These are phyloP conservation scores for Rhynchospora pubera DNA, from an alignment of 176 grass and related monocot species.

Conservation along the genomic window DNA sequence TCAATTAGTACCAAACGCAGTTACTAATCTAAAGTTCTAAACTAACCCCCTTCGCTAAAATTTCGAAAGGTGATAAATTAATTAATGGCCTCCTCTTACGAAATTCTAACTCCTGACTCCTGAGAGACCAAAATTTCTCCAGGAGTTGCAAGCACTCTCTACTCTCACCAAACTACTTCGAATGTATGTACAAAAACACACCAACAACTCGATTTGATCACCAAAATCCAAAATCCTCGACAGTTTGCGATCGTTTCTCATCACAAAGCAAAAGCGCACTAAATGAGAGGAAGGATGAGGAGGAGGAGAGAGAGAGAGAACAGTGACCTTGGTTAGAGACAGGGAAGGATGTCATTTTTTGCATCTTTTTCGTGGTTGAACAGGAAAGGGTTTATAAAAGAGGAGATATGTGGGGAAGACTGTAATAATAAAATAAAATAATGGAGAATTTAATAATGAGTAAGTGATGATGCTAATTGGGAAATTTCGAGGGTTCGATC, in stretches of 20 bases:
- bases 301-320: conserved; percentile 16
- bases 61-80: conserved; percentile 15
- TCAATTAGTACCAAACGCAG: neutral
- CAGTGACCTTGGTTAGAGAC: neutral
- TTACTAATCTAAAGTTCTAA: conserved; percentile 14
- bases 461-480: neutral
- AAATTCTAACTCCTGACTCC: conserved; percentile 23
- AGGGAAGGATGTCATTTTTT: conserved; percentile 19
- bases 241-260: neutral
- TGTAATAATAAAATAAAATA: neutral
- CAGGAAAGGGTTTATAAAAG: conserved; percentile 11
- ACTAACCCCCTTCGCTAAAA: conserved; percentile 15
- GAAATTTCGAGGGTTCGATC: neutral
- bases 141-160: conserved; percentile 1
- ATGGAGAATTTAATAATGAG: neutral
- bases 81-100: neutral
- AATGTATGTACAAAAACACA: conserved; percentile 16
- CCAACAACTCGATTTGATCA: neutral
- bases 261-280: neutral
- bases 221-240: neutral
- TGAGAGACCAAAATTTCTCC: conserved; percentile 31
- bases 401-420: neutral
- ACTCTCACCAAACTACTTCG: neutral
- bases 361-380: neutral
- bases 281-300: conserved; percentile 19